Base-by-base conservation (phyloP, 1,139 yeast genomes). In the Suhomyces bribrorum region DNA sequence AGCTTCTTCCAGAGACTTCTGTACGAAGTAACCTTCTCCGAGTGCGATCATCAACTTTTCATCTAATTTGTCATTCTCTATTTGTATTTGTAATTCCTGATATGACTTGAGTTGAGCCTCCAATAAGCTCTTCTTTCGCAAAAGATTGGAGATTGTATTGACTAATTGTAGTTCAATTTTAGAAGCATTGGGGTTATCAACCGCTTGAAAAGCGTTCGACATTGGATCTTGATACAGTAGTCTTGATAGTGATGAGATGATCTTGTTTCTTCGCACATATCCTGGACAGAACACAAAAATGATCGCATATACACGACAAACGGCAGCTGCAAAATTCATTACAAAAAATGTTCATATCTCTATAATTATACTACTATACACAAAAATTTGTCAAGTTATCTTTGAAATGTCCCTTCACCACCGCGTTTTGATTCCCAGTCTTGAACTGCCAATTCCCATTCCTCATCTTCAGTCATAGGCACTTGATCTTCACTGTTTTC, bases 391-490 rank as follows among this genome's bases (percentile, higher is more conserved):
- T 8, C 11, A 8, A n/a, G 11, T 20, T 36, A 41, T 13, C 44
- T 32, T 20, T 33, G 38, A 14, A 47, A 34, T 12, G 41, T 32
- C 5, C 49, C 48, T 3, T 39, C 24, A 2, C 46, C 53, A 13
- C 52, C 52, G 26, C 50, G 44, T 27, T 56, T 57, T 2, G 56
- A 57, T 52, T 83, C 88, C 86, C 88, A 85, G 11, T 81, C 80
- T 35, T 72, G 63, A 31, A 84, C 56, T 3, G 87, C 85, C 18
- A 64, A 56, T 45, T 82, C 85, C 89, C 89, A 85, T 52, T 83
- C 87, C 40, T 81, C 81, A 20, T 83, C 88, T 22, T 76, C 85
- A 32, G 77, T 69, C 31, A 75, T 49, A 34, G 56, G 37, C 7
- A 36, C 26, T 34, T 59, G 57, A 37, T 64, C 61, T 23, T 62